Evolutionary conservation across 169 alveolate genomes (phyloP).

Genomic region (Plasmodium berghei): DNA sequence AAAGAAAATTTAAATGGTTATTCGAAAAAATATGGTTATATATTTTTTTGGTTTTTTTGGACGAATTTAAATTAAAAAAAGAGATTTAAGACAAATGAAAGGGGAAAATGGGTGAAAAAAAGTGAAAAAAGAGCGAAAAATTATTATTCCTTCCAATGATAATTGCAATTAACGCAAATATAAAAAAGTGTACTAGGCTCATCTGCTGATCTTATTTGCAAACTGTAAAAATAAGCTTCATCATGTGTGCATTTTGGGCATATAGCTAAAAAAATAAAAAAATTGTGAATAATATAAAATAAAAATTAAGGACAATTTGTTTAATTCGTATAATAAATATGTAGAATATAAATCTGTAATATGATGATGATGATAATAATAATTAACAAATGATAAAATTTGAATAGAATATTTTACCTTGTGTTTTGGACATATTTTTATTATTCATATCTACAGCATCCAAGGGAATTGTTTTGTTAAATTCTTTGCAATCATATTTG

Average conservation of each 20-base stretch:
- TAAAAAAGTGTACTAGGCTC: slow-evolving; percentile 87
- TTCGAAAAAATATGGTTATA: no score
- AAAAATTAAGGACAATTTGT: no score
- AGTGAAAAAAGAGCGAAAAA: neutral
- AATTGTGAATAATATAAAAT: no score
- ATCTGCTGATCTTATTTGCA: slow-evolving; percentile 88
- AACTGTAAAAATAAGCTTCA: slow-evolving; percentile 87
- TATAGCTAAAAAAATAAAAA: slow-evolving; percentile 77
- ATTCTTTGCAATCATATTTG: slow-evolving; percentile 36
- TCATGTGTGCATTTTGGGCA: slow-evolving; percentile 86
- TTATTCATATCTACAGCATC: slow-evolving; percentile 74
- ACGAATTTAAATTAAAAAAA: no score
- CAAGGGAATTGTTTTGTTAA: slow-evolving; percentile 49
- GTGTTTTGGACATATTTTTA: slow-evolving; percentile 75
- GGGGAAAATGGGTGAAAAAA: neutral
- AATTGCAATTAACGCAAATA: slow-evolving; percentile 83
- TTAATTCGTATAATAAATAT: no score
- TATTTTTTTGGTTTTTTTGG: no score
- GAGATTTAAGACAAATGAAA: no score
- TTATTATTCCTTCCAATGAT: slow-evolving; percentile 85
- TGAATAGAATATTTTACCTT: slow-evolving; percentile 17
- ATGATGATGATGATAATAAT: no score
- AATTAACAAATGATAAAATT: no score
- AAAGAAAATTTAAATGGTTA: no score
- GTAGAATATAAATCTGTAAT: neutral